Base-by-base conservation (phyloP, 176 grass and related monocot species). In the Ensete ventricosum region DNA sequence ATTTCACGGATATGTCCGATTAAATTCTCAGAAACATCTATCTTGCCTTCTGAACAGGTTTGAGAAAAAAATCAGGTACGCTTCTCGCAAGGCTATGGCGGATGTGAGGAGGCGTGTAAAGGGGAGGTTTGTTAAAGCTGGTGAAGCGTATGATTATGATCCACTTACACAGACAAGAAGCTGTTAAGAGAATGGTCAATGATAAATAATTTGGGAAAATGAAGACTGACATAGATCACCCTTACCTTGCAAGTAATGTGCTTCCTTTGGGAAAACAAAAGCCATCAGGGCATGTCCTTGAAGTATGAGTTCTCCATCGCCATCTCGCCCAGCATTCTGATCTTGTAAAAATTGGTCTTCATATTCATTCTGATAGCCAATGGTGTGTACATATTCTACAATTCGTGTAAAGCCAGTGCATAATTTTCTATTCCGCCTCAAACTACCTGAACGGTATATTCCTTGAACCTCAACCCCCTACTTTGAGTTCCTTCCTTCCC, bases 61-160 rank as follows among this genome's bases (percentile, higher is more conserved):
- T 60, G 93, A 97, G 67, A 92, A 97, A 83, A 97, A 92, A 75
- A 97, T 97, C 55, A 97, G 93, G 80, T 97, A 97, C 34, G 93
- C 84, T 27, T 93, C 93, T 77, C 93, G 93, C 77, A 97, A 97
- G 74, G 90, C 93, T 83, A 86, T 87, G 82, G 93, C 93, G 24
- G 93, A 97, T 62, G 87, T 97, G 79, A 86, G 93, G 53, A 92
- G 85, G 64, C 86, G 93, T 67, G 93, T 97, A 52, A 97, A 97
- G 74, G 93, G 93, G 13, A 80, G 93, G 62, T 97, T 97, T 58
- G 75, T 97, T 58, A 97, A 97, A 78, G 85, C 83, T 1, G 93
- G 93, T 78, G 93, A 93, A 88, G 93, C 93, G 27, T 97, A 97
- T 14, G 93, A 97, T 82, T 97, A 97, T 19, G 93, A 97, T 77